Conservation (phyloP, 257 asterid species). For the Nicotiana noctiflora region DNA sequence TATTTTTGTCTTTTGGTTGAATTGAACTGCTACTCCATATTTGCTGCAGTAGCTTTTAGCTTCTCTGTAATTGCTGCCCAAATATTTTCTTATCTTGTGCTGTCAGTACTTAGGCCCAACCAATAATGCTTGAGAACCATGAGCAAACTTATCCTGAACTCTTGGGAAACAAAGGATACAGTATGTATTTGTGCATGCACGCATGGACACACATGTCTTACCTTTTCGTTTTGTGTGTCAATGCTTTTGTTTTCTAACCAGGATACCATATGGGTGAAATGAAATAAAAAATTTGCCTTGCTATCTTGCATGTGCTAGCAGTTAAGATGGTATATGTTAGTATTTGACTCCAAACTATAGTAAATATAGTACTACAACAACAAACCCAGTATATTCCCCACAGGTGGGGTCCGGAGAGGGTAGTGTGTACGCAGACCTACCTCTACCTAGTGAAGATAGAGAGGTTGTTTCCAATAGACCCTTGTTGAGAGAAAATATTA, state of each 20-base stretch:
- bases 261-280: constrained; percentile 4
- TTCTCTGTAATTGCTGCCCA: constrained; percentile 5
- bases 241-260: background rate
- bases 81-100: constrained; percentile 12
- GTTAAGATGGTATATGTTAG: background rate
- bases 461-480: background rate
- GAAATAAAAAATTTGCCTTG: background rate
- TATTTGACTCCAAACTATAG: no score
- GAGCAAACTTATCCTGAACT: constrained; percentile 41
- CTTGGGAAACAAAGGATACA: constrained; percentile 8
- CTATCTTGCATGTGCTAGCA: background rate
- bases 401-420: no score
- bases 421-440: background rate
- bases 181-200: background rate
- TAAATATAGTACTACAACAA: no score
- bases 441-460: background rate
- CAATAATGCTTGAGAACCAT: constrained; percentile 23
- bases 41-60: background rate
- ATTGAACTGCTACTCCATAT: background rate
- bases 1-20: background rate
- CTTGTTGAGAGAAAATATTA: no score
- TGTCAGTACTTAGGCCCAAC: constrained; percentile 28
- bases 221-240: constrained; percentile 17
- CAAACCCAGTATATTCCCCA: no score
- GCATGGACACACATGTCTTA: constrained; percentile 34